Conservation (phyloP, 1,284 basidiomycete species). For the Phellopilus nigrolimitatus region DNA sequence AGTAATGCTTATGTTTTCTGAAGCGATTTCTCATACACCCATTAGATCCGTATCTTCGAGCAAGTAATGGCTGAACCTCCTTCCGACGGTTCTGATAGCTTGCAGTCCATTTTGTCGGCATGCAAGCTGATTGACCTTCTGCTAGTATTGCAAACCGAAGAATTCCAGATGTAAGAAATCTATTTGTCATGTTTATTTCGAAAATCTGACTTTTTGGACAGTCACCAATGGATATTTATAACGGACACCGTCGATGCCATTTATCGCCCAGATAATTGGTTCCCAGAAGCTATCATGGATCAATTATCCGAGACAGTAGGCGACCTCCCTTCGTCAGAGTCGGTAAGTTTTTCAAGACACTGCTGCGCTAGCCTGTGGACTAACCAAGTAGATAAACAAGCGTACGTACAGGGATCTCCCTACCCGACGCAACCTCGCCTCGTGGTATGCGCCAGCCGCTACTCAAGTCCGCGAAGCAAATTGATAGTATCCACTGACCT, state of each 20-base stretch:
- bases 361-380: neutral
- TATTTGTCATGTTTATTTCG: slow-evolving; percentile 16
- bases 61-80: slow-evolving; percentile 59
- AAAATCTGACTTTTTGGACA: slow-evolving; percentile 30
- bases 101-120: slow-evolving; percentile 80
- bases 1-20: slow-evolving; percentile 27
- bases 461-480: slow-evolving; percentile 59
- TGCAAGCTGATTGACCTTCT: slow-evolving; percentile 94
- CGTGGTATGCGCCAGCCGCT: slow-evolving; percentile 67
- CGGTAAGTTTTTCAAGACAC: slow-evolving; percentile 30
- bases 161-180: slow-evolving; percentile 87
- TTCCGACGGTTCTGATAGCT: slow-evolving; percentile 75
- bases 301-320: slow-evolving; percentile 80
- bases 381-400: neutral
- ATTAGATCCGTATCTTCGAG: slow-evolving; percentile 72
- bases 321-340: slow-evolving; percentile 48
- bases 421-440: slow-evolving; percentile 20
- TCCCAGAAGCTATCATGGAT: slow-evolving; percentile 86
- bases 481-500: slow-evolving; percentile 81
- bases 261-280: slow-evolving; percentile 80
- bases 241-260: slow-evolving; percentile 97
- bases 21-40: neutral
- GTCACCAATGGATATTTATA: slow-evolving; percentile 98
- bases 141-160: slow-evolving; percentile 89
- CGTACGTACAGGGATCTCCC: slow-evolving; percentile 9